phyloP scores from a whole-genome alignment of 768 basidiomycete species.

The Cystofilobasidium capitatum region DNA sequence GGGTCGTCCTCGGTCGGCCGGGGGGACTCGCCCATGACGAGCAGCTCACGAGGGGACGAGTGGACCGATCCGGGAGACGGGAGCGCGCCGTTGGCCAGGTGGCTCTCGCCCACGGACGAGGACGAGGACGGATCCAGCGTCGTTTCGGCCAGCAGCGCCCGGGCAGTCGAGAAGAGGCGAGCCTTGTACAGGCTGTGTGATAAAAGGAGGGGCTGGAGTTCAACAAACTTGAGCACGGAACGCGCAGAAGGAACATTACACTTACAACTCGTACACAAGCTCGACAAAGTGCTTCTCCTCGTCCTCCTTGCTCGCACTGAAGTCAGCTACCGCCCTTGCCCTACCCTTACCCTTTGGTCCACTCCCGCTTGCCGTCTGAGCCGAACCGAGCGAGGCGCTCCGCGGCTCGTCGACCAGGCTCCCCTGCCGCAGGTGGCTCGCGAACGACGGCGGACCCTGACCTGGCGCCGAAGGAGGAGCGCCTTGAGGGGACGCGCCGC shows the following conservation, averaged over 20 bases:
- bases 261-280: neutral
- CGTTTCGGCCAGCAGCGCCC: neutral
- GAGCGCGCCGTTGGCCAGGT: neutral
- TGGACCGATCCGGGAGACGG: neutral
- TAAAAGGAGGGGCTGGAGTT: neutral
- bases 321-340: neutral
- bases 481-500: too few relatives aligned
- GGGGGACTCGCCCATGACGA: conserved; percentile 2
- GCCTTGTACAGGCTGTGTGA: conserved; percentile 5
- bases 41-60: conserved; percentile 2
- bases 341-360: neutral
- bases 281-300: conserved; percentile 3
- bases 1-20: neutral
- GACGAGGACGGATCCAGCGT: neutral
- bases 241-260: neutral
- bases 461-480: too few relatives aligned
- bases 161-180: neutral
- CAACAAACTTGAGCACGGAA: neutral
- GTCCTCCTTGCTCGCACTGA: neutral
- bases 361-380: neutral
- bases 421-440: too few relatives aligned
- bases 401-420: neutral
- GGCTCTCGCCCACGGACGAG: too few relatives aligned
- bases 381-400: too few relatives aligned
- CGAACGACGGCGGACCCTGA: too few relatives aligned